These are phyloP conservation scores for Colletotrichum caudatum DNA, from an alignment of 2,329 filamentous ascomycete species.

Conservation along the genomic window DNA sequence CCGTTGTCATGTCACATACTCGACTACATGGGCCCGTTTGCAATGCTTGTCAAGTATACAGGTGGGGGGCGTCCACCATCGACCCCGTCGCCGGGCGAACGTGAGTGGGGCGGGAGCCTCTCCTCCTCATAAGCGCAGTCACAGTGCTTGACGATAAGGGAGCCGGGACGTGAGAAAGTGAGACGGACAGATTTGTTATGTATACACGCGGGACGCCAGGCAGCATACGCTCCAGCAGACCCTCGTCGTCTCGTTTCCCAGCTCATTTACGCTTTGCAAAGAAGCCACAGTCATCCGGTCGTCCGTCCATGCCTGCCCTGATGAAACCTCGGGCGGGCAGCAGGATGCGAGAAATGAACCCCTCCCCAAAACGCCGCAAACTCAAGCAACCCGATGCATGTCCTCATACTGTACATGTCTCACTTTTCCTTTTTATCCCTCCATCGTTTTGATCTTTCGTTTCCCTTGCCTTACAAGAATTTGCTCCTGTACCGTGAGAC, in stretches of 20 bases:
- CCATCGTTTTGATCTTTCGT: neutral
- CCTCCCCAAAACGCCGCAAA: conserved; percentile 7
- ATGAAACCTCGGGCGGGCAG: neutral
- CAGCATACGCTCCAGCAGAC: neutral
- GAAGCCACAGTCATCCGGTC: neutral
- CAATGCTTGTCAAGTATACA: neutral
- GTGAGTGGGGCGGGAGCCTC: neutral
- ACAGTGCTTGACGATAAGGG: neutral
- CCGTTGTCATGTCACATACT: neutral
- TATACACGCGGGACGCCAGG: neutral
- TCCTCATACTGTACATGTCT: conserved; percentile 10
- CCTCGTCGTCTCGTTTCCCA: neutral
- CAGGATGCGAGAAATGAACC: neutral
- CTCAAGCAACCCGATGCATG: neutral
- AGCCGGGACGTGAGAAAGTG: neutral
- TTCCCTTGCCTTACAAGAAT: neutral
- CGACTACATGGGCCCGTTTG: neutral
- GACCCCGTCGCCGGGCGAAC: neutral
- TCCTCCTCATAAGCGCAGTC: neutral
- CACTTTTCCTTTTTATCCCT: neutral
- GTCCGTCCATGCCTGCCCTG: neutral
- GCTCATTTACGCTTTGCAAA: conserved; percentile 16
- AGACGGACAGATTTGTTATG: neutral
- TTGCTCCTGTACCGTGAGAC: neutral
- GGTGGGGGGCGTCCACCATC: neutral